Evolutionary conservation across 345 rosid species (phyloP), one percentile per base, ranked within the genome.

Genomic region (Lepidium didymum): DNA sequence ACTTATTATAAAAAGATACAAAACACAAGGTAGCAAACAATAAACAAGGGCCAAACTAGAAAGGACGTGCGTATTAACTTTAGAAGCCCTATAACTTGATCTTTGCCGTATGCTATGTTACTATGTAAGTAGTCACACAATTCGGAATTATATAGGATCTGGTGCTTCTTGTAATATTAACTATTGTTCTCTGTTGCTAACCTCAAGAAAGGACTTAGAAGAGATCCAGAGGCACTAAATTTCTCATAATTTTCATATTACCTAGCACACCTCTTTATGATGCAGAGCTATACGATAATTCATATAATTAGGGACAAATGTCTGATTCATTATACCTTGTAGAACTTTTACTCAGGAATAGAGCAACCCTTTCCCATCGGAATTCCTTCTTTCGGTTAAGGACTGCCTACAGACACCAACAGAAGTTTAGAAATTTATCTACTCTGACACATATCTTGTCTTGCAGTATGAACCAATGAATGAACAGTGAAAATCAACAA

Each of bases 321-420:
- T 49, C 23, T 35, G 37, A 71, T 49, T 15, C 52, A 18, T 63
- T 56, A 43, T 81, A 86, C 98, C 97, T 79, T 10, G 83, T 80
- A 36, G 83, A 77, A 52, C 86, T 86, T 31, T 88, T 83, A 78
- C 80, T 80, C 34, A 92, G 77, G 85, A 92, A 86, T 68, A 85
- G 83, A 65, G 87, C 73, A 65, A 90, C 80, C 73, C 92, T 85
- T 70, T 84, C 88, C 97, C 98, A 92, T 43, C 75, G 88, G 56
- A 92, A 88, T 80, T 92, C 96, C 80, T 88, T 92, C 75, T 70
- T 83, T 81, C 67, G 88, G 72, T 82, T 85, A 43, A 92, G 81
- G 62, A 90, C 86, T 55, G 85, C 97, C 96, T 92, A 68, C 55
- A 76, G 29, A 70, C 53, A 70, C 50, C 64, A 68, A 38, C 40